Evolutionary conservation across 106 monocot genomes (phyloP).

Genomic region (Cymbidium sinense): DNA sequence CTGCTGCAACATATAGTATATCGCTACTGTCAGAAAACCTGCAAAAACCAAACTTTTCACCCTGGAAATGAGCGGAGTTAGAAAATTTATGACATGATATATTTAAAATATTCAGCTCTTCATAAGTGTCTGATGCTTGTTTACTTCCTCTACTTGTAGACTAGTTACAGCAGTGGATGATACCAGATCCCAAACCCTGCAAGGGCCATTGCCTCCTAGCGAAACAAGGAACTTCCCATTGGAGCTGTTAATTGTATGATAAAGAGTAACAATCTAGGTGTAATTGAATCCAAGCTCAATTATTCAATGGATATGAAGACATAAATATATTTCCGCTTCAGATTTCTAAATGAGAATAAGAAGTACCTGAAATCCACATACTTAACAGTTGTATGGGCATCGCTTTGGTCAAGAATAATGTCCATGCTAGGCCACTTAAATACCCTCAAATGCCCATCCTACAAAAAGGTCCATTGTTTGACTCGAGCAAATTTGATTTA

Average conservation of each 20-base stretch:
- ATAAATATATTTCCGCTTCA: background rate
- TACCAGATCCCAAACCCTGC: slow-evolving; percentile 70
- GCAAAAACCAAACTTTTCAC: slow-evolving; percentile 56
- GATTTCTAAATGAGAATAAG: background rate
- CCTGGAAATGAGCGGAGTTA: slow-evolving; percentile 35
- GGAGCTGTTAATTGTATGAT: slow-evolving; percentile 31
- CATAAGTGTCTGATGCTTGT: slow-evolving; percentile 4
- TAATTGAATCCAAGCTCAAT: background rate
- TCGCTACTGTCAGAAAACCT: slow-evolving; percentile 48
- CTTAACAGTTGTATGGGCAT: slow-evolving; percentile 57
- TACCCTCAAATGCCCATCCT: slow-evolving; percentile 88
- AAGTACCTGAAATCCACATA: slow-evolving; percentile 78
- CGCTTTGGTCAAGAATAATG: slow-evolving; percentile 43
- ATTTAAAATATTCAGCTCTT: background rate
- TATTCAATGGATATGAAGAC: background rate
- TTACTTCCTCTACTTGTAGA: slow-evolving; percentile 59
- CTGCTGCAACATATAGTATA: slow-evolving; percentile 46
- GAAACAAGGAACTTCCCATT: slow-evolving; percentile 75
- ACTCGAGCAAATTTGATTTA: background rate
- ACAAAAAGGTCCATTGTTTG: slow-evolving; percentile 4
- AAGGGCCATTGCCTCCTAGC: slow-evolving; percentile 47
- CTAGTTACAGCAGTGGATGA: slow-evolving; percentile 39
- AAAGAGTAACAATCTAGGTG: background rate
- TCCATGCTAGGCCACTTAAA: slow-evolving; percentile 93
- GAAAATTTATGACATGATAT: background rate